Conservation (phyloP, 1,139 yeast species). For the Kodamaea sp. region DNA sequence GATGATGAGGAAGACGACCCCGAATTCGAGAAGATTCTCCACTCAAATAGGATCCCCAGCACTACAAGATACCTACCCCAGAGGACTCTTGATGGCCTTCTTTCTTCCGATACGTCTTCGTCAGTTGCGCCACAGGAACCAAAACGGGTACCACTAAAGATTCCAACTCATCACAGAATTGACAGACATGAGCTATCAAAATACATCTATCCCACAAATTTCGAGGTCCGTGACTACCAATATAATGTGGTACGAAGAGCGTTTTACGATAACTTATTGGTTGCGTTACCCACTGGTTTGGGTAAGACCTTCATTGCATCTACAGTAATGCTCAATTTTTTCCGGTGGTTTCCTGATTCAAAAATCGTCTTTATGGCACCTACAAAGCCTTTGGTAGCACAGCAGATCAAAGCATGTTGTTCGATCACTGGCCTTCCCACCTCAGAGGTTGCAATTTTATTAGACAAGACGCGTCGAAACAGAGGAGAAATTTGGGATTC, state of each 20-base stretch:
- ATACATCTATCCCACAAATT: conserved; percentile 83
- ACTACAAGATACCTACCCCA: conserved; percentile 10
- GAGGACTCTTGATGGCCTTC: conserved; percentile 14
- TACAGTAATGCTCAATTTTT: conserved; percentile 87
- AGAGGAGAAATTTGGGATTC: conserved; percentile 74
- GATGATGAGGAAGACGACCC: conserved; percentile 7
- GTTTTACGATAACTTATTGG: conserved; percentile 70
- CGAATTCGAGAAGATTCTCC: background rate
- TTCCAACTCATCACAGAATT: conserved; percentile 55
- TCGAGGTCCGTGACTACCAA: conserved; percentile 85
- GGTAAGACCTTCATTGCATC: conserved; percentile 97
- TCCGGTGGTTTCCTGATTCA: conserved; percentile 76
- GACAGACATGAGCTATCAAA: conserved; percentile 43
- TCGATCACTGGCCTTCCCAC: conserved; percentile 84
- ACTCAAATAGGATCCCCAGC: background rate
- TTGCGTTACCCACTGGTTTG: conserved; percentile 95
- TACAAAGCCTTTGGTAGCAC: conserved; percentile 95
- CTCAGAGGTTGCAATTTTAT: conserved; percentile 72
- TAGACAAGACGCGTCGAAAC: conserved; percentile 68
- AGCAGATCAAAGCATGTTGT: conserved; percentile 91
- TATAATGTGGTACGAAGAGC: conserved; percentile 74
- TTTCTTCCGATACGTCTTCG: no score
- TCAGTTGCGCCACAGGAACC: conserved; percentile 1
- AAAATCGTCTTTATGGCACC: conserved; percentile 96
- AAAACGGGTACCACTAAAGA: background rate